These are phyloP conservation scores for Ophiorrhiza pumila DNA, from an alignment of 257 asterid species.

Conservation along the genomic window DNA sequence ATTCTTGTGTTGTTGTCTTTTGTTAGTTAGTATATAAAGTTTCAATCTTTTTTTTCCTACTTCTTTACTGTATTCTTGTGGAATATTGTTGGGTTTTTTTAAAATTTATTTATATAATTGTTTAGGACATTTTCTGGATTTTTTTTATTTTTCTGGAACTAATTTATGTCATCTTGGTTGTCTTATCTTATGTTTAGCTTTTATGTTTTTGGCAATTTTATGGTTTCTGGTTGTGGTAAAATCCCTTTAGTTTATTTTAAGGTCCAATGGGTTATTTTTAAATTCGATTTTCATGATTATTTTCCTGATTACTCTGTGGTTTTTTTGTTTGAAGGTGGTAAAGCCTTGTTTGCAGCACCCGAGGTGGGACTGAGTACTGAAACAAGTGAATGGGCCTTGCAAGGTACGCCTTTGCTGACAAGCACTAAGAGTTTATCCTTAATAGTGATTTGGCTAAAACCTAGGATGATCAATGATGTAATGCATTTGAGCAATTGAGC, in stretches of 20 bases:
- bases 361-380: constrained; percentile 59
- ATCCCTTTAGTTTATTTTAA: not conserved
- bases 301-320: too few relatives aligned
- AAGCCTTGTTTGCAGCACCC: constrained; percentile 54
- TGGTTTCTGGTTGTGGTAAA: not conserved
- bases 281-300: too few relatives aligned
- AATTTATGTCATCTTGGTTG: not conserved
- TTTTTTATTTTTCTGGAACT: not conserved
- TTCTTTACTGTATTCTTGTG: not conserved
- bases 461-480: too few relatives aligned
- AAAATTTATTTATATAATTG: not conserved
- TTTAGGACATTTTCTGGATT: too few relatives aligned
- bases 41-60: too few relatives aligned
- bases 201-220: not conserved
- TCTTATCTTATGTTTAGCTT: too few relatives aligned
- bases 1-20: not conserved
- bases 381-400: constrained; percentile 85
- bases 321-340: too few relatives aligned
- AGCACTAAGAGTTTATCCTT: too few relatives aligned
- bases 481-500: too few relatives aligned
- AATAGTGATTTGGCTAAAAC: too few relatives aligned
- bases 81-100: not conserved
- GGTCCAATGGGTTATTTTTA: not conserved
- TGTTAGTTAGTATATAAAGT: not conserved
- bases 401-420: too few relatives aligned